phyloP scores from a whole-genome alignment of 352 stramenopile genomes.

The Phytophthora capsici region DNA sequence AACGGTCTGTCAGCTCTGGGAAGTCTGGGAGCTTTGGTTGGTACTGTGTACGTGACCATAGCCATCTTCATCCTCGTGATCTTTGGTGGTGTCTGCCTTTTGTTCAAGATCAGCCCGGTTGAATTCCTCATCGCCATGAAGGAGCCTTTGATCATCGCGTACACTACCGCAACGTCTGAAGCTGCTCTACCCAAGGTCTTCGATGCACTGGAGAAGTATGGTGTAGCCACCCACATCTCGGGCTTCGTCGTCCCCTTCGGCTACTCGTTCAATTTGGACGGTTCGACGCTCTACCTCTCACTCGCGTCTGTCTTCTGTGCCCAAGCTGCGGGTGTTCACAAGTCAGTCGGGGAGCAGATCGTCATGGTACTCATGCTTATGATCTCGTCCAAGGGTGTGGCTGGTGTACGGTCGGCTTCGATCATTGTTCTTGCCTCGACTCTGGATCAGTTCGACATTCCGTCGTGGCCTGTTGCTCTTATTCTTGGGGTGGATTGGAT shows the following conservation, averaged over 20 bases:
- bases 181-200: conserved; percentile 66
- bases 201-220: conserved; percentile 58
- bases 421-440: conserved; percentile 59
- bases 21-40: conserved; percentile 48
- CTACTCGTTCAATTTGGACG: conserved; percentile 76
- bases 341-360: conserved; percentile 62
- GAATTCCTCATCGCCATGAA: conserved; percentile 58
- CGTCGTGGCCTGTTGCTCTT: conserved; percentile 60
- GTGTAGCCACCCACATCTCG: conserved; percentile 56
- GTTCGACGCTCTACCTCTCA: conserved; percentile 58
- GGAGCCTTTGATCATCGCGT: conserved; percentile 65
- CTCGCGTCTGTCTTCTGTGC: conserved; percentile 60
- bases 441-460: conserved; percentile 60
- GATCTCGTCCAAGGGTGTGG: conserved; percentile 65
- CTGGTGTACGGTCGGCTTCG: conserved; percentile 52
- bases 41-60: conserved; percentile 55
- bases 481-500: conserved; percentile 67
- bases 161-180: conserved; percentile 64
- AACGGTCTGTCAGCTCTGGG: conserved; percentile 54
- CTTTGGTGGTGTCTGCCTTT: conserved; percentile 46
- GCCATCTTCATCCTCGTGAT: conserved; percentile 58
- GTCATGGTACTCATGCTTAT: conserved; percentile 69
- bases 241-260: conserved; percentile 66
- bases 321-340: conserved; percentile 50
- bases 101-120: conserved; percentile 55